These are phyloP conservation scores for Yamadazyma sp. DNA, from an alignment of 805 yeast species.

Conservation along the genomic window DNA sequence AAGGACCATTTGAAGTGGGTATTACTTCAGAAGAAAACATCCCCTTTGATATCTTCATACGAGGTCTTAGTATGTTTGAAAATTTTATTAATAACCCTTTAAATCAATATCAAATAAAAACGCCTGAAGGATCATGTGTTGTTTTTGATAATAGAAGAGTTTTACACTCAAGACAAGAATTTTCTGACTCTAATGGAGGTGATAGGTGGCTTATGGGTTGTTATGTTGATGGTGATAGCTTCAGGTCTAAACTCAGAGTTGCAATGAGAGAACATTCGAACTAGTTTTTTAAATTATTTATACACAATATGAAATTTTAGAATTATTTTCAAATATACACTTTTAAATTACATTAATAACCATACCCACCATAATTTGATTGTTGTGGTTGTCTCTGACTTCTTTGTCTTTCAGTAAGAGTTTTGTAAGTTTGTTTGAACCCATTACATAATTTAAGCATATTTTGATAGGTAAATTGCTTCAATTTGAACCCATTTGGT, in stretches of 20 bases:
- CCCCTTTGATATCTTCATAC: constrained; percentile 51
- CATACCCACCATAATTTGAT: constrained; percentile 9
- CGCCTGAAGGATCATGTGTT: constrained; percentile 60
- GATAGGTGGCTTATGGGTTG: constrained; percentile 75
- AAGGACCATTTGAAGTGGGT: constrained; percentile 68
- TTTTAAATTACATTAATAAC: constrained; percentile 1
- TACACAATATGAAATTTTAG: background rate
- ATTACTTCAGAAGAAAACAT: constrained; percentile 38
- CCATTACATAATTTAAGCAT: constrained; percentile 90
- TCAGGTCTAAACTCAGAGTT: constrained; percentile 53
- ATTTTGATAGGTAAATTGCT: constrained; percentile 82
- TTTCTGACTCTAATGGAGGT: constrained; percentile 42
- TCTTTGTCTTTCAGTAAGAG: constrained; percentile 15
- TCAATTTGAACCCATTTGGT: constrained; percentile 79
- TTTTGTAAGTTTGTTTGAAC: constrained; percentile 65
- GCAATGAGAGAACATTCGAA: constrained; percentile 10
- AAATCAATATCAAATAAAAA: constrained; percentile 53
- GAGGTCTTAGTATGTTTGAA: constrained; percentile 64
- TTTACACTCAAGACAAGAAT: constrained; percentile 57
- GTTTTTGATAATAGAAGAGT: constrained; percentile 70
- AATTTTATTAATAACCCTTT: constrained; percentile 47
- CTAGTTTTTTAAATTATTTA: background rate
- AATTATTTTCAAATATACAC: background rate
- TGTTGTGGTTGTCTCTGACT: constrained; percentile 16
- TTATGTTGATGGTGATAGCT: constrained; percentile 69